Evolutionary conservation across 129 eudicot genomes (phyloP).

Genomic region (Lonicera japonica): DNA sequence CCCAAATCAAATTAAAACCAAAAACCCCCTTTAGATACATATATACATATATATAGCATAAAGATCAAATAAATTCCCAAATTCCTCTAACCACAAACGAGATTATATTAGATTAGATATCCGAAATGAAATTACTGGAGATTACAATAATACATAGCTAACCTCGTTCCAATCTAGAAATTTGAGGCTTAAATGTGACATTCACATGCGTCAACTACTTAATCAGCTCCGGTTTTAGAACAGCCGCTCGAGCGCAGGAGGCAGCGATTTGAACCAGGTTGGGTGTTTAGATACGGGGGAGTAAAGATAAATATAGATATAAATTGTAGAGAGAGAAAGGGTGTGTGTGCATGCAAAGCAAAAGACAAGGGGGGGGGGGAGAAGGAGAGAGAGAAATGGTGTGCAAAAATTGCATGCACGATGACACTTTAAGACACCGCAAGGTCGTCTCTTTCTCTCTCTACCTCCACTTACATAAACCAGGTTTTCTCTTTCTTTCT

Average conservation of each 20-base stretch:
- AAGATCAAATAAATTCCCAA: too few relatives aligned
- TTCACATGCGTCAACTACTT: neutral
- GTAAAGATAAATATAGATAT: conserved; percentile 9
- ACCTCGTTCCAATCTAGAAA: neutral
- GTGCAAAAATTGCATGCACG: conserved; percentile 61
- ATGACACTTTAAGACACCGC: conserved; percentile 30
- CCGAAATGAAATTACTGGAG: neutral
- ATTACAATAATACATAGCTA: neutral
- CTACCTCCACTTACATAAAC: conserved; percentile 3
- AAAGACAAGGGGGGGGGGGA: neutral
- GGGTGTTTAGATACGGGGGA: neutral
- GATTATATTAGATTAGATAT: neutral
- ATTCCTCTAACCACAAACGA: neutral
- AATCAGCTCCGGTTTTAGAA: neutral
- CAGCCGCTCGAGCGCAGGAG: neutral
- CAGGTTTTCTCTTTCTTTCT: neutral
- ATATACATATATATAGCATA: too few relatives aligned
- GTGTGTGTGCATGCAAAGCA: conserved; percentile 22
- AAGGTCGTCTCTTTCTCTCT: conserved; percentile 4
- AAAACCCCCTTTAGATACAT: conserved; percentile 6
- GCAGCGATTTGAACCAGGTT: neutral
- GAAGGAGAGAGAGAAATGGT: conserved; percentile 13
- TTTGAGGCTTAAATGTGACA: neutral
- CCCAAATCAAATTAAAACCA: conserved; percentile 14
- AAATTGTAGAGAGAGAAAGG: conserved; percentile 17